A percentile compares a stretch with the other conserved stretches of the same genome.
These are phyloP conservation scores for Ustanciosporium gigantosporum DNA, from an alignment of 1,284 basidiomycete genomes.

Conservation along the genomic window DNA sequence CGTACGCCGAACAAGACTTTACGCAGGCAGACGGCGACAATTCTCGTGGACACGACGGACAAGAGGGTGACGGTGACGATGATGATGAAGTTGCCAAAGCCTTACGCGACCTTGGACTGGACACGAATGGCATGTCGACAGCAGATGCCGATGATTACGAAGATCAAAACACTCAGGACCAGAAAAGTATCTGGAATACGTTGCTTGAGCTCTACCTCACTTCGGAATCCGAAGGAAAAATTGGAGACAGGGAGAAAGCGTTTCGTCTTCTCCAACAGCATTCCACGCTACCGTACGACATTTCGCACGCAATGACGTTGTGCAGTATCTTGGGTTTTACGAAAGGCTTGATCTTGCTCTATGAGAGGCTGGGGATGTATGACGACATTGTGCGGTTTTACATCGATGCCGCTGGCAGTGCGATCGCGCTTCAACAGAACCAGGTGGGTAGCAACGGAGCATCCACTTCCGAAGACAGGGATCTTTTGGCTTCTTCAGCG, in stretches of 20 bases:
- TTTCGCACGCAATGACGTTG: constrained; percentile 86
- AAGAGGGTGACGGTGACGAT: constrained; percentile 1
- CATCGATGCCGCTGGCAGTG: constrained; percentile 70
- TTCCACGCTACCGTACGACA: constrained; percentile 74
- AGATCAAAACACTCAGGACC: constrained; percentile 71
- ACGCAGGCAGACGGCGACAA: background rate
- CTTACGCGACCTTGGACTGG: constrained; percentile 14
- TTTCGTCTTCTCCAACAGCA: constrained; percentile 48
- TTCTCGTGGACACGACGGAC: too few species aligned
- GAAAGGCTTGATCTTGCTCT: constrained; percentile 81
- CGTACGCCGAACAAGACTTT: constrained; percentile 6
- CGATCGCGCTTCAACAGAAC: background rate
- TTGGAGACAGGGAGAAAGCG: constrained; percentile 22
- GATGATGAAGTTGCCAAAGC: constrained; percentile 15
- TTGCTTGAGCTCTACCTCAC: constrained; percentile 89
- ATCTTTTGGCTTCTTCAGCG: too few species aligned
- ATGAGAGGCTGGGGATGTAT: constrained; percentile 93
- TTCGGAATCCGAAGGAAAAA: constrained; percentile 37
- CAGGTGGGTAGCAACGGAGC: constrained; percentile 69
- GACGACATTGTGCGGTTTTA: constrained; percentile 91
- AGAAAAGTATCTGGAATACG: constrained; percentile 92
- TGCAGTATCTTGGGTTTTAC: constrained; percentile 83
- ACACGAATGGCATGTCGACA: background rate
- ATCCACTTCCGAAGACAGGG: too few species aligned
- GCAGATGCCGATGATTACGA: constrained; percentile 62